Conservation (phyloP, 306 rosid species). For the Dryas alaskensis region DNA sequence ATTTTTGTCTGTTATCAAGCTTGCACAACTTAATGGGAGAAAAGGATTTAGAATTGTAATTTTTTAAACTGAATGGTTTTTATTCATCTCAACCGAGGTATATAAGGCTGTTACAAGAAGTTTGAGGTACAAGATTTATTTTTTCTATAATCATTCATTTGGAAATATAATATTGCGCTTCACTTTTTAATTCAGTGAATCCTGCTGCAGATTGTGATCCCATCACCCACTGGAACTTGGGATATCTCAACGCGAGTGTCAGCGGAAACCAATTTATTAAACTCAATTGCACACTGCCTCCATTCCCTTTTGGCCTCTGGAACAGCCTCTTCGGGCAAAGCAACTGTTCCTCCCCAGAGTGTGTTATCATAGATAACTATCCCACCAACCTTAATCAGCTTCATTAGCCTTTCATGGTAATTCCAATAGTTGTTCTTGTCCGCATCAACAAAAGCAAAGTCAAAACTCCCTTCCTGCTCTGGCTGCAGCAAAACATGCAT, state of each 20-base stretch:
- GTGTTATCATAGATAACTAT: slow-evolving; percentile 53
- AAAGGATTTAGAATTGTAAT: too few species aligned
- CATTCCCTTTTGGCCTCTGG: slow-evolving; percentile 15
- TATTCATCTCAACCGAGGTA: too few species aligned
- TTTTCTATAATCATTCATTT: too few species aligned
- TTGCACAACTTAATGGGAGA: too few species aligned
- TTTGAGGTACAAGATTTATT: too few species aligned
- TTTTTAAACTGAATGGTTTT: too few species aligned
- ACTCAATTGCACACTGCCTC: slow-evolving; percentile 25
- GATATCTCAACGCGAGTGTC: slow-evolving; percentile 45
- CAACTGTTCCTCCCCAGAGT: slow-evolving; percentile 55
- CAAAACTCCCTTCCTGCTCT: too few species aligned
- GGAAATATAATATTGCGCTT: too few species aligned
- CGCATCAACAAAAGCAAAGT: slow-evolving; percentile 54
- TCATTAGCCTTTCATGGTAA: slow-evolving; percentile 52
- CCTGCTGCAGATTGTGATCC: slow-evolving; percentile 51
- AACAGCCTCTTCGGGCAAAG: slow-evolving; percentile 30
- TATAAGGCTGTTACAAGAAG: too few species aligned
- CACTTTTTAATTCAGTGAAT: slow-evolving; percentile 9
- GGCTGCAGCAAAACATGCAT: too few species aligned
- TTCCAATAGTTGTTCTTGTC: slow-evolving; percentile 51
- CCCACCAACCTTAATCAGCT: slow-evolving; percentile 51
- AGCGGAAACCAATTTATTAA: slow-evolving; percentile 38
- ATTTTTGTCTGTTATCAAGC: too few species aligned
- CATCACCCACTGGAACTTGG: slow-evolving; percentile 48